Base-by-base conservation (phyloP, 257 asterid genomes). In the Penstemon davidsonii region DNA sequence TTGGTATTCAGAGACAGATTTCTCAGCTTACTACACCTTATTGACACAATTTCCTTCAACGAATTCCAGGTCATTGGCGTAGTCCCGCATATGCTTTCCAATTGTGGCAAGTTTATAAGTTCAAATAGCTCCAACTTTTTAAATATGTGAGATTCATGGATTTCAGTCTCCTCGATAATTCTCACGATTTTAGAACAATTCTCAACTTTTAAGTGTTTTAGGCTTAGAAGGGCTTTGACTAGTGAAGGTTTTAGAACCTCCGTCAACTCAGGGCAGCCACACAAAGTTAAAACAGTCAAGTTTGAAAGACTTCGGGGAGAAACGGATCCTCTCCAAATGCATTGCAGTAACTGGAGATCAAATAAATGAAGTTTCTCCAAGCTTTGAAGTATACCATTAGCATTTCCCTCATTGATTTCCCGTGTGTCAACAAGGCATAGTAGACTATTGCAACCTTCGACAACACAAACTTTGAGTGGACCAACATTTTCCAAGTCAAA, bases 341-440 rank as follows among this genome's bases (percentile, higher is more conserved):
- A 41, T 43, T n/a, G 2, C 38, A 72, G 9, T 0, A 1, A 8
- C 4, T 8, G 56, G 25, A 73, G 72, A 73, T 65, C 42, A 41
- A 58, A 51, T 13, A 73, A 65, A 50, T 73, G 57, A 4, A 73
- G 42, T n/a, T 65, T 50, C 55, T 73, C 72, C 67, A 73, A 49
- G 25, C 55, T 64, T 45, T 65, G 60, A 3, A 73, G 67, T 6
- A 63, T 11, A 8, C 15, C 43, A 36, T 43, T 6, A 5, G 1
- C 55, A 7, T 0, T 4, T 33, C 6, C 58, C 8, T n/a, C 58
- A 5, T 7, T 7, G 19, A 53, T 53, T 59, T 62, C 55, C 15
- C 42, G 33, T 25, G 60, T 8, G 40, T 68, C 45, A 55, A 72
- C 73, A 8, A 66, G 7, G 7, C 12, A 33, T 4, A 2, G 4